These are phyloP conservation scores for Yamadazyma philogaea DNA, from an alignment of 805 yeast species.

Conservation along the genomic window DNA sequence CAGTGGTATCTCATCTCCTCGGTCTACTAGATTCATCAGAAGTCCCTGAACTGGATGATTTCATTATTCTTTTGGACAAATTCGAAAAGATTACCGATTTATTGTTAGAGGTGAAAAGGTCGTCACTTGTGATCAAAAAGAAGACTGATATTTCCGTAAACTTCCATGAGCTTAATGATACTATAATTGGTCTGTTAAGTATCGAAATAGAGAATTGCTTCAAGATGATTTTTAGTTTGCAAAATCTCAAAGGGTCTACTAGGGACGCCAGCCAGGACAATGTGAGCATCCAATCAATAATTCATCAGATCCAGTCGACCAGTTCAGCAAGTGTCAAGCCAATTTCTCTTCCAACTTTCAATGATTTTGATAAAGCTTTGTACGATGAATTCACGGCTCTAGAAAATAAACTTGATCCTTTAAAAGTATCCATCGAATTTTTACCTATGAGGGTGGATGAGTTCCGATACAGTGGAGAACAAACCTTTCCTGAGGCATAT, in stretches of 20 bases:
- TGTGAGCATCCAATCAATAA: conserved; percentile 18
- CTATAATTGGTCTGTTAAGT: conserved; percentile 22
- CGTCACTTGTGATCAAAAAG: conserved; percentile 19
- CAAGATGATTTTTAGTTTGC: conserved; percentile 15
- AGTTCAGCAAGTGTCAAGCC: conserved; percentile 20
- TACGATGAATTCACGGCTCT: conserved; percentile 42
- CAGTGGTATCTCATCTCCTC: conserved; percentile 22
- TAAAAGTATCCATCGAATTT: conserved; percentile 49
- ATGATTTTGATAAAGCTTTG: conserved; percentile 28
- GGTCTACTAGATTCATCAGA: conserved; percentile 16
- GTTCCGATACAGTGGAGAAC: conserved; percentile 28
- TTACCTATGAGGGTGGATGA: conserved; percentile 49
- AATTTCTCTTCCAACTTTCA: conserved; percentile 30
- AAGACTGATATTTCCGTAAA: conserved; percentile 26
- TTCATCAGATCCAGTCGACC: conserved; percentile 22
- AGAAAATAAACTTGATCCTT: conserved; percentile 45
- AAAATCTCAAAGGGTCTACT: conserved; percentile 18
- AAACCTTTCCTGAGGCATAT: conserved; percentile 26
- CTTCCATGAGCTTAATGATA: conserved; percentile 26
- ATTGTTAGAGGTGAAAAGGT: conserved; percentile 24
- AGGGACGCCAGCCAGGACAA: conserved; percentile 17
- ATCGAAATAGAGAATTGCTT: conserved; percentile 26
- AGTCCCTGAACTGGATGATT: conserved; percentile 8
- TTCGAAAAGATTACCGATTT: conserved; percentile 27
- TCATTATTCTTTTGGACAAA: conserved; percentile 19